These are phyloP conservation scores for Phytophthora agathidicida DNA, from an alignment of 352 stramenopile species.

Conservation along the genomic window DNA sequence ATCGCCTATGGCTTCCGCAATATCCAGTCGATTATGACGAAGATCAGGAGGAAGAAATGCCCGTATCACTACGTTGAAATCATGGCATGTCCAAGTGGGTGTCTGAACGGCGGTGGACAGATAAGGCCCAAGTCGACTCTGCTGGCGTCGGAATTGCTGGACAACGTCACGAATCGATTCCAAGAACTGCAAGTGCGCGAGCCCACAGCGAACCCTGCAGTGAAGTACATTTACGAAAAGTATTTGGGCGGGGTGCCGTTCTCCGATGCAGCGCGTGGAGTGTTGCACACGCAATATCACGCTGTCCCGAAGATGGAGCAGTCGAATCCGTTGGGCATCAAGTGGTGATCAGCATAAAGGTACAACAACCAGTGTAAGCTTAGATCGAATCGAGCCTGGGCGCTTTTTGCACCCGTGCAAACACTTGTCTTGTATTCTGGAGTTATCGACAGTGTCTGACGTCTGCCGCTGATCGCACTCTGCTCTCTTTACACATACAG, in stretches of 20 bases:
- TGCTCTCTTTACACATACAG: constrained; percentile 31
- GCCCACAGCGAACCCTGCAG: constrained; percentile 71
- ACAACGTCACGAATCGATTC: constrained; percentile 72
- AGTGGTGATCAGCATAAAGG: constrained; percentile 62
- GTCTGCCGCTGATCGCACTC: constrained; percentile 12
- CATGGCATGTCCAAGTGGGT: constrained; percentile 98
- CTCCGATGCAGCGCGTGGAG: constrained; percentile 61
- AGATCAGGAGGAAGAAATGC: constrained; percentile 90
- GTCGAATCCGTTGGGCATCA: constrained; percentile 87
- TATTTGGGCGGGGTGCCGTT: constrained; percentile 81
- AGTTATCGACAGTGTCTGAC: constrained; percentile 20
- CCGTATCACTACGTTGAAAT: constrained; percentile 98
- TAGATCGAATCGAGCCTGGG: constrained; percentile 18
- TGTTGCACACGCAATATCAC: constrained; percentile 84
- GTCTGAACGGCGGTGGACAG: constrained; percentile 97
- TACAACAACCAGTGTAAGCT: constrained; percentile 17
- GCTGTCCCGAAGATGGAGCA: constrained; percentile 87
- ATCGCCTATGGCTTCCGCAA: constrained; percentile 97
- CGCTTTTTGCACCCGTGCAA: constrained; percentile 10
- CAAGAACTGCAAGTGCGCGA: constrained; percentile 64
- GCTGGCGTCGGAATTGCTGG: constrained; percentile 58
- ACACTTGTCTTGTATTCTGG: constrained; percentile 17
- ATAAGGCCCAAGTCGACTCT: constrained; percentile 78
- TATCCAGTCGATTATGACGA: constrained; percentile 95
- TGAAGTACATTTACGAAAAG: constrained; percentile 83